Conservation (phyloP, 192 early-diverging fungal genomes). For the Entophlyctis luteolus region DNA sequence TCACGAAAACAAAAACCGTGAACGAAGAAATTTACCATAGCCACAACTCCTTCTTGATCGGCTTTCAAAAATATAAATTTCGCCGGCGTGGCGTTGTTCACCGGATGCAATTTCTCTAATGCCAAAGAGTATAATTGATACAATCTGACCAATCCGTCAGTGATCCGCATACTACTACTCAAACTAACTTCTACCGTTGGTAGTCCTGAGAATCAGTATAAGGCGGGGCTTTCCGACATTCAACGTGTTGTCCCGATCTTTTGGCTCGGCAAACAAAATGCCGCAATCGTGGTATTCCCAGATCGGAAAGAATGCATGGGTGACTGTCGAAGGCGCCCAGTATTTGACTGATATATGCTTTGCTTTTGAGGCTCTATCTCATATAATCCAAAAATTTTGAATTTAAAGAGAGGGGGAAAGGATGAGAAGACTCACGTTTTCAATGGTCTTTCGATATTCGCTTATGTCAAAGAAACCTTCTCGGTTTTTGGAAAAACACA, state of each 20-base stretch:
- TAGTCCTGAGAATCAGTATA: conserved; percentile 54
- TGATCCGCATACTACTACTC: conserved; percentile 1
- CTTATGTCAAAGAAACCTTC: conserved; percentile 80
- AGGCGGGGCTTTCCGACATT: conserved; percentile 53
- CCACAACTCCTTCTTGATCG: neutral
- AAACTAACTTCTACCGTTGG: conserved; percentile 36
- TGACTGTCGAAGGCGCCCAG: neutral
- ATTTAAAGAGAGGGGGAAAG: neutral
- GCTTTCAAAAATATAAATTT: conserved; percentile 12
- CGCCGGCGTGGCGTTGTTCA: neutral
- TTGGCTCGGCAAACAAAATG: conserved; percentile 74
- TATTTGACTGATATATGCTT: conserved; percentile 22
- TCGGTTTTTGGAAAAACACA: conserved; percentile 73
- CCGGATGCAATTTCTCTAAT: conserved; percentile 1
- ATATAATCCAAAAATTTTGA: conserved; percentile 28
- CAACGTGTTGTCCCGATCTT: conserved; percentile 61
- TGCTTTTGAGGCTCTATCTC: conserved; percentile 25
- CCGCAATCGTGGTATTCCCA: conserved; percentile 60
- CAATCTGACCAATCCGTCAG: conserved; percentile 11
- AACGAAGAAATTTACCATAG: conserved; percentile 7
- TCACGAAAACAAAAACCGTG: neutral
- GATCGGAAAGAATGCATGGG: conserved; percentile 41
- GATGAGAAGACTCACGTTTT: conserved; percentile 39
- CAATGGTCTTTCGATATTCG: conserved; percentile 63
- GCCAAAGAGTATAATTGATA: neutral